phyloP scores from a whole-genome alignment of 2,329 filamentous ascomycete species.

The Colletotrichum salicis region DNA sequence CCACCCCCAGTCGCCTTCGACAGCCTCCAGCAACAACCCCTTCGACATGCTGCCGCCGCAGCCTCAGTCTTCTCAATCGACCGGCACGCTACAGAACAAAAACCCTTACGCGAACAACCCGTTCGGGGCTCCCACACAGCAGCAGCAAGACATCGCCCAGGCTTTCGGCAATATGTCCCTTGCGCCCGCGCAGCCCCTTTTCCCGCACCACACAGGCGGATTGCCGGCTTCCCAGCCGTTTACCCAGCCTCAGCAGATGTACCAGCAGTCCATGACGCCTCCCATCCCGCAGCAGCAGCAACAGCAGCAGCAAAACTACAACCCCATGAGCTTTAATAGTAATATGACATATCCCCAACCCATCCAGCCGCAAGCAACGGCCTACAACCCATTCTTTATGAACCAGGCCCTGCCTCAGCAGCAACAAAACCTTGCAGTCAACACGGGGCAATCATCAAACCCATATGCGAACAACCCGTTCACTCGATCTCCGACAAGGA shows the following conservation, averaged over 20 bases:
- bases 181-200: conserved; percentile 69
- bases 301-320: conserved; percentile 49
- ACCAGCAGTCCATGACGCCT: conserved; percentile 57
- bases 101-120: conserved; percentile 76
- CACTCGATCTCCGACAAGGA: conserved; percentile 59
- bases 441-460: conserved; percentile 49
- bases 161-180: conserved; percentile 82
- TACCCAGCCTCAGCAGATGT: conserved; percentile 47
- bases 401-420: conserved; percentile 45
- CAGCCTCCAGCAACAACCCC: conserved; percentile 74
- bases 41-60: conserved; percentile 69
- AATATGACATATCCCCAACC: conserved; percentile 56
- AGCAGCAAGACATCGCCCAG: conserved; percentile 65
- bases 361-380: conserved; percentile 51
- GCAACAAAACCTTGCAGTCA: conserved; percentile 53
- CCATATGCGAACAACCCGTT: conserved; percentile 59
- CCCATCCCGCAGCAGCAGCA: conserved; percentile 50
- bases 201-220: conserved; percentile 81
- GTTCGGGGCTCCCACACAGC: conserved; percentile 66
- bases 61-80: conserved; percentile 73
- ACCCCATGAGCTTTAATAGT: conserved; percentile 52
- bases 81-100: conserved; percentile 68
- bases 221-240: conserved; percentile 54
- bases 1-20: conserved; percentile 49
- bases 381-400: conserved; percentile 65